phyloP scores from a whole-genome alignment of 2,329 filamentous ascomycete genomes.

The Diplodia seriata region DNA sequence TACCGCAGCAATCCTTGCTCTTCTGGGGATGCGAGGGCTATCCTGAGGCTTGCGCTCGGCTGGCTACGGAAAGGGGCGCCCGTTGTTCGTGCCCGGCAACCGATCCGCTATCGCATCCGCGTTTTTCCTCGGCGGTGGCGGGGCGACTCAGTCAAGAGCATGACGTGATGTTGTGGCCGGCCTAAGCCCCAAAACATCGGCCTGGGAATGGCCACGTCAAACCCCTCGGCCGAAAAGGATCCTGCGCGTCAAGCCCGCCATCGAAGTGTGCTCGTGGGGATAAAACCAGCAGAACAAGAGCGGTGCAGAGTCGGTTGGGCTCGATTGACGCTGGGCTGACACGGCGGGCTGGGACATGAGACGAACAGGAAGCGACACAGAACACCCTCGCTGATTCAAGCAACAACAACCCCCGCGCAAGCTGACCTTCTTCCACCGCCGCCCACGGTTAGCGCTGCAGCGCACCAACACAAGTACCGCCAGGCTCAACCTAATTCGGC shows the following conservation, averaged over 20 bases:
- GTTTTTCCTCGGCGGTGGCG: constrained; percentile 20
- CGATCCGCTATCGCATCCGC: not conserved
- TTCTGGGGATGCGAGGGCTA: constrained; percentile 1
- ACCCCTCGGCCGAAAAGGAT: not conserved
- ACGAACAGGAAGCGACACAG: no score
- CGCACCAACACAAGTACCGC: not conserved
- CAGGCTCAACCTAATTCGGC: not conserved
- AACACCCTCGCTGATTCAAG: no score
- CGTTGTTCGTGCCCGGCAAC: not conserved
- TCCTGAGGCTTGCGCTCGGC: constrained; percentile 1
- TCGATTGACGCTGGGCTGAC: not conserved
- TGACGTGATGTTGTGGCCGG: not conserved
- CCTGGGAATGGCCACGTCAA: not conserved
- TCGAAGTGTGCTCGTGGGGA: not conserved
- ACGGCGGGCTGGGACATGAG: not conserved
- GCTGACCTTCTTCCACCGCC: no score
- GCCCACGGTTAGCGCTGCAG: no score
- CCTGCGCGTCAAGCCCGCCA: not conserved
- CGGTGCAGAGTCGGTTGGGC: not conserved
- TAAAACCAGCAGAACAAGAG: not conserved
- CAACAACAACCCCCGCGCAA: no score
- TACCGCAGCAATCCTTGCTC: constrained; percentile 16
- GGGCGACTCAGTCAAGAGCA: not conserved
- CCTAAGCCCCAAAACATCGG: not conserved
- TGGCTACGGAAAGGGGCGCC: constrained; percentile 2